Base-by-base conservation (phyloP, 345 rosid genomes). In the Zanthoxylum bungeanum region DNA sequence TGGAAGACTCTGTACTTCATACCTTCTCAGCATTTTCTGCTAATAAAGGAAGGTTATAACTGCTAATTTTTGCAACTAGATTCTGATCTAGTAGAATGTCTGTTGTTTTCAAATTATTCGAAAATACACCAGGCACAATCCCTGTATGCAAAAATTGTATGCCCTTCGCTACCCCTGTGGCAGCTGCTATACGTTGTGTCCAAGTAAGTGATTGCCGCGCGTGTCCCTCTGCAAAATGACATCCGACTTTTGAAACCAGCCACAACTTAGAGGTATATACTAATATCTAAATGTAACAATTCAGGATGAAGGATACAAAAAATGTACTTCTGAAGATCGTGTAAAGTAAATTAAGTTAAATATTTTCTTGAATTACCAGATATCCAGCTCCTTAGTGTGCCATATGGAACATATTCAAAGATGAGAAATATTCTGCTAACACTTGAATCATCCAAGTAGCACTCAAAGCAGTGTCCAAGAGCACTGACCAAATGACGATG, bases 131-230 rank as follows among this genome's bases (percentile, higher is more conserved):
- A 1, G 97, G 98, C 19, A 94, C 89, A 22, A 90, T 87, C 71
- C 97, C 96, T 0, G 97, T 87, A 81, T 94, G 98, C 86, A 94
- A 77, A 81, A 90, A 94, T 61, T 92, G 93, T 66, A 92, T 85
- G 27, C 98, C 98, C 80, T 82, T 92, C 3, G 96, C 97, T 31
- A 91, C 87, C 51, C 98, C 98, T n/a, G 89, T 82, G 7, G 87
- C 91, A 68, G 96, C 94, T 24, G 90, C 78, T 75, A 88, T 87
- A 65, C 98, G 92, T 72, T 92, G 97, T 50, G 88, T 73, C 97
- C 94, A 95, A 21, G 87, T 81, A 34, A 91, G 89, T 36, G 80
- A 76, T 71, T 80, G 80, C 66, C 78, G 75, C 46, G 70, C 74
- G 36, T 63, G 73, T 22, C 79, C 84, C 69, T 80, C 97, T 95